Conservation (phyloP, 805 yeast species). For the Pachysolen tannophilus region DNA sequence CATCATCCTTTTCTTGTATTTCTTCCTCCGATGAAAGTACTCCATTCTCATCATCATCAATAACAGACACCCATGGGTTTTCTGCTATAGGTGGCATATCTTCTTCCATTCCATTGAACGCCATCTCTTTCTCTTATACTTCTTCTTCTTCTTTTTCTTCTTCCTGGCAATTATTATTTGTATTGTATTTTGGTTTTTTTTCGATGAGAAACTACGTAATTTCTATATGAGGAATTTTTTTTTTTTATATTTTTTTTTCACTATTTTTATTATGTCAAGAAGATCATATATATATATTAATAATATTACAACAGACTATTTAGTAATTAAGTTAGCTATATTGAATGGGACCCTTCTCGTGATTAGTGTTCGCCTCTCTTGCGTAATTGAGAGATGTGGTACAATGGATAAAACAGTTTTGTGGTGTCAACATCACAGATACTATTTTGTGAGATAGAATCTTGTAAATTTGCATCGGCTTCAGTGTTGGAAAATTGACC, state of each 20-base stretch:
- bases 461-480: not conserved
- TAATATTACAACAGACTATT: too few species aligned
- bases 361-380: not conserved
- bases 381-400: not conserved
- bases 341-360: too few species aligned
- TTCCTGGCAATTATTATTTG: conserved; percentile 1
- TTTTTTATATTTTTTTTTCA: too few species aligned
- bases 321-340: too few species aligned
- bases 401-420: not conserved
- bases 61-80: not conserved
- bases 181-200: not conserved
- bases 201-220: not conserved
- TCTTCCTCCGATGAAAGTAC: not conserved
- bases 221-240: too few species aligned
- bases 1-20: not conserved
- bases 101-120: not conserved
- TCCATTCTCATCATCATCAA: not conserved
- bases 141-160: not conserved
- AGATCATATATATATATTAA: too few species aligned
- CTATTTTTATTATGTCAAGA: too few species aligned
- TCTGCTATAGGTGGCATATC: not conserved
- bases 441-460: not conserved
- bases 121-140: not conserved
- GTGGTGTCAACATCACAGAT: not conserved
- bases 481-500: not conserved